Conservation (phyloP, 2,329 filamentous ascomycete genomes). For the Scytalidium sp. region DNA sequence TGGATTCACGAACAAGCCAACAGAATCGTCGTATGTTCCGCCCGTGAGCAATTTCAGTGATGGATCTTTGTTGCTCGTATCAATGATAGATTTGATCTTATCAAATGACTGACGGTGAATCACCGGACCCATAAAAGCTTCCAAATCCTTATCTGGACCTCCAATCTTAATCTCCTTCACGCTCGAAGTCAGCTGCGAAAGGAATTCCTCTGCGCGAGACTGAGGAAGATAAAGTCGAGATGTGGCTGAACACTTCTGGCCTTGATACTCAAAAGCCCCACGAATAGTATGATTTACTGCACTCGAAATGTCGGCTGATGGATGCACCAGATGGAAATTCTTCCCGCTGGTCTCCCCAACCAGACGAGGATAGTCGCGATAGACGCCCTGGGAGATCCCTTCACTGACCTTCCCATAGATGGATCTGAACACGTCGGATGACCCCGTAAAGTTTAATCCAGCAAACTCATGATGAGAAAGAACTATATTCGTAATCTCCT, state of each 20-base stretch:
- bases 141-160: conserved; percentile 62
- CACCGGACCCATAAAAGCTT: conserved; percentile 81
- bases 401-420: conserved; percentile 84
- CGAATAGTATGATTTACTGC: conserved; percentile 78
- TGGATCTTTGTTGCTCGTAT: conserved; percentile 68
- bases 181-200: conserved; percentile 54
- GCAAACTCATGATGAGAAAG: conserved; percentile 77
- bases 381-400: conserved; percentile 76
- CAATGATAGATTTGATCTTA: conserved; percentile 71
- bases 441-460: conserved; percentile 88
- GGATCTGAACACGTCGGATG: conserved; percentile 82
- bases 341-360: conserved; percentile 91
- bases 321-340: conserved; percentile 84
- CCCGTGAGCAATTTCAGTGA: conserved; percentile 72
- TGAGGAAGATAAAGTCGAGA: conserved; percentile 74
- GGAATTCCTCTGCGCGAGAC: conserved; percentile 68
- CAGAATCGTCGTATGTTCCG: conserved; percentile 70
- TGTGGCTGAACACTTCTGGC: conserved; percentile 85
- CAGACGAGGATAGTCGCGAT: conserved; percentile 79
- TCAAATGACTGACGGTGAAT: conserved; percentile 79
- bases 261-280: conserved; percentile 84
- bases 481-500: conserved; percentile 73
- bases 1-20: conserved; percentile 79
- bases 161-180: conserved; percentile 68
- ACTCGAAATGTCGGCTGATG: conserved; percentile 71